Evolutionary conservation across 1,284 basidiomycete genomes (phyloP).

Genomic region (Ceratobasidium sp.): DNA sequence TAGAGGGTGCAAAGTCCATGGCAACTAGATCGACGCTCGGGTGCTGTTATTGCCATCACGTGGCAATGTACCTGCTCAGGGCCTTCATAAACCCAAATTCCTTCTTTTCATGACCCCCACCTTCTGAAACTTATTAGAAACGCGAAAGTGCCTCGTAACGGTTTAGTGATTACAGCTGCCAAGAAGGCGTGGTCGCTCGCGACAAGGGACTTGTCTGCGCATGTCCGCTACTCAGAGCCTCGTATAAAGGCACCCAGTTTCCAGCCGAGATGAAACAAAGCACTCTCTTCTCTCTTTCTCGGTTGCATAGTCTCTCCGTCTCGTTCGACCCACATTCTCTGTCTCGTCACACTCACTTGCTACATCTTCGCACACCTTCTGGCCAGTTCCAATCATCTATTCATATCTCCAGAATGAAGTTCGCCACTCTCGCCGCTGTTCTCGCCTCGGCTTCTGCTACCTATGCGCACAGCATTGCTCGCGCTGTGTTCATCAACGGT

Average conservation of each 20-base stretch:
- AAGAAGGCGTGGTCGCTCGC: too few relatives aligned
- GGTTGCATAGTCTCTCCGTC: not conserved
- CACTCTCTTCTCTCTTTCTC: slow-evolving; percentile 8
- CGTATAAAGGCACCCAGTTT: not conserved
- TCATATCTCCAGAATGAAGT: slow-evolving; percentile 22
- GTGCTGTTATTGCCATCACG: too few relatives aligned
- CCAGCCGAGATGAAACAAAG: not conserved
- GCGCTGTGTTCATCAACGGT: not conserved
- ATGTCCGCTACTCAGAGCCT: not conserved
- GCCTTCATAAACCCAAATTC: too few relatives aligned
- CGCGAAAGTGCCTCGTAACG: too few relatives aligned
- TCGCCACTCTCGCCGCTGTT: slow-evolving; percentile 29
- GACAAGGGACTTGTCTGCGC: not conserved
- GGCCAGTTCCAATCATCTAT: slow-evolving; percentile 2
- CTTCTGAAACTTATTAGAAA: too few relatives aligned
- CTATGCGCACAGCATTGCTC: not conserved
- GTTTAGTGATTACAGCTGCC: too few relatives aligned
- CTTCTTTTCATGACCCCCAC: too few relatives aligned
- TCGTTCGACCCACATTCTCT: slow-evolving; percentile 32
- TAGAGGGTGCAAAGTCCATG: too few relatives aligned
- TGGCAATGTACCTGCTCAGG: too few relatives aligned
- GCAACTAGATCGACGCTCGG: too few relatives aligned
- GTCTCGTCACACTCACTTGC: not conserved
- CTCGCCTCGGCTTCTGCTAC: slow-evolving; percentile 25
- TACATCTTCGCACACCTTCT: not conserved